Conservation (phyloP, 495 filamentous ascomycete species). For the Aspergillus bridgeri region DNA sequence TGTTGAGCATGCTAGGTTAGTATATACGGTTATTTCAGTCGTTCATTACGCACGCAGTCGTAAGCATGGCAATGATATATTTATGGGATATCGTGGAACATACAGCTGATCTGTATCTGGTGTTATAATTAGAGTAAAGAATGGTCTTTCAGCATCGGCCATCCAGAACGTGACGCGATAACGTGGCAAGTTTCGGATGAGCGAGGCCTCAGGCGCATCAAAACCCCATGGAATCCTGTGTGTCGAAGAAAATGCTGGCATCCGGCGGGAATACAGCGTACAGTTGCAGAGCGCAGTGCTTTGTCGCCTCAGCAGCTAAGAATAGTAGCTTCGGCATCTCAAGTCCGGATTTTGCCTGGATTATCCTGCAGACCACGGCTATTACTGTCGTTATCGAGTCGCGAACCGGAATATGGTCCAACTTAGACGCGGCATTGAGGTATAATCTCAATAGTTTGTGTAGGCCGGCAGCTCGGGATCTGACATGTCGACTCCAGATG, state of each 20-base stretch:
- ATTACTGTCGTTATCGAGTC: not conserved
- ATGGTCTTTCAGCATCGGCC: not conserved
- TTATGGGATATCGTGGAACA: not conserved
- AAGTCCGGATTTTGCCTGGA: not conserved
- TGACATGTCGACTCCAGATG: not conserved
- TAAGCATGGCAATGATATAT: not conserved
- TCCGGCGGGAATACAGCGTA: not conserved
- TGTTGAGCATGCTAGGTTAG: not conserved
- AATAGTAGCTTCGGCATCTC: not conserved
- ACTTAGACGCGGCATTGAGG: not conserved
- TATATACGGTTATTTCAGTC: too few species aligned
- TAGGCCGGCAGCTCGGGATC: not conserved
- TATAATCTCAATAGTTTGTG: not conserved
- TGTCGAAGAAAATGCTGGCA: not conserved
- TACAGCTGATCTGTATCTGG: not conserved
- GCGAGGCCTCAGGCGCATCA: not conserved
- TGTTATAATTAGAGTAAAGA: not conserved
- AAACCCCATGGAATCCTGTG: not conserved
- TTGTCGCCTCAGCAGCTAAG: not conserved
- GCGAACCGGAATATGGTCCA: not conserved
- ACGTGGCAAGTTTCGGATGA: not conserved
- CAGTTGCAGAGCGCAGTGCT: not conserved
- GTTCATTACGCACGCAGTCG: not conserved
- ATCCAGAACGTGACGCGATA: not conserved
- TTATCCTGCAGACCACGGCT: not conserved